A percentile compares a stretch with the other conserved stretches of the same genome.
Conservation (phyloP, 345 rosid species). For the Raphanus raphanistrum region DNA sequence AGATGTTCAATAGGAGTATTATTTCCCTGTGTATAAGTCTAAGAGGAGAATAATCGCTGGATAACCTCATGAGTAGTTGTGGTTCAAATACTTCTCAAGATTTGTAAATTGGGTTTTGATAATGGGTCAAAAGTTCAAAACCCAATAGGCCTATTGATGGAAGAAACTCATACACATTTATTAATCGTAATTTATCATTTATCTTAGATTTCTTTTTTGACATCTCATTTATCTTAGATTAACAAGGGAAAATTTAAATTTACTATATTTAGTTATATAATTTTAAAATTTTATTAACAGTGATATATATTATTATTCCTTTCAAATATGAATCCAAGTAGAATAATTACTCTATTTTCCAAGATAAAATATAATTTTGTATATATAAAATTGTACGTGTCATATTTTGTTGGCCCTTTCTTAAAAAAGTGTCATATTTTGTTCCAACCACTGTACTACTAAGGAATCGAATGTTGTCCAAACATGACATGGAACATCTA, state of each 20-base stretch:
- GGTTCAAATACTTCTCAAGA: background rate
- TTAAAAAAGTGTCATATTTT: background rate
- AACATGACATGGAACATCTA: constrained; percentile 33
- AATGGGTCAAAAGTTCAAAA: background rate
- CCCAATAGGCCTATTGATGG: background rate
- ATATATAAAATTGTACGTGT: background rate
- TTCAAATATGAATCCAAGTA: background rate
- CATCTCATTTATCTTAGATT: background rate
- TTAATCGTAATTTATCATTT: background rate
- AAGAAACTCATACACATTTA: background rate
- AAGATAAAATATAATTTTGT: background rate
- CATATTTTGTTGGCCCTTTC: background rate
- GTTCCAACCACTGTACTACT: background rate
- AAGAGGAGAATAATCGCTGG: background rate
- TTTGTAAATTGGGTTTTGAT: background rate
- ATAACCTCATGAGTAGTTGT: background rate
- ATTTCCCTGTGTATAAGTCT: background rate
- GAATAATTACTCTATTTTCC: background rate
- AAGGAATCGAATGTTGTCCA: constrained; percentile 19
- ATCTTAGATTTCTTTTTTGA: no score
- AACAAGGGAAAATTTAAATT: background rate
- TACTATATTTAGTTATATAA: background rate
- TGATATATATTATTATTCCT: background rate
- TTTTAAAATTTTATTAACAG: background rate
- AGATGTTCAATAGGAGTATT: background rate